Conservation (phyloP, 768 basidiomycete genomes). For the Sistotremastrum niveocremeum region DNA sequence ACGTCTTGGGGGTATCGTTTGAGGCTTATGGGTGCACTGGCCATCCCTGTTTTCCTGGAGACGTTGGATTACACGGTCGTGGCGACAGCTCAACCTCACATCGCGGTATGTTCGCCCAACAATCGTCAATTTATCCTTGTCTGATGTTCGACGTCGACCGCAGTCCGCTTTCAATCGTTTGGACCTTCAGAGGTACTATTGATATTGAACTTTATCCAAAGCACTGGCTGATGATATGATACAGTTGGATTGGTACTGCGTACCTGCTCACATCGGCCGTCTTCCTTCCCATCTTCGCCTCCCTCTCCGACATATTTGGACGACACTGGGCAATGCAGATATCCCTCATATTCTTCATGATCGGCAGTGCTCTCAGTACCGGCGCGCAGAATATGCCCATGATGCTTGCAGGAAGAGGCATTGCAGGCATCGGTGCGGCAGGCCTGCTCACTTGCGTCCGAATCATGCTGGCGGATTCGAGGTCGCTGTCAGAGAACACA, state of each 20-base stretch:
- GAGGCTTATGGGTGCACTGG: slow-evolving; percentile 14
- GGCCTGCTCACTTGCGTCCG: slow-evolving; percentile 29
- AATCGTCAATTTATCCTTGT: neutral
- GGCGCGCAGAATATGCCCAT: slow-evolving; percentile 32
- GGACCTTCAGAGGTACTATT: slow-evolving; percentile 19
- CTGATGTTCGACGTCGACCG: neutral
- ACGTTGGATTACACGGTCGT: slow-evolving; percentile 30
- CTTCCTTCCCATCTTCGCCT: slow-evolving; percentile 38
- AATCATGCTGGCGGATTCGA: slow-evolving; percentile 30
- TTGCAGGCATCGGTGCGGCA: slow-evolving; percentile 35
- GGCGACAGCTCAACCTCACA: slow-evolving; percentile 37
- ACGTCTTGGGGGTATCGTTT: too few relatives aligned
- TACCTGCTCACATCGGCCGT: slow-evolving; percentile 39
- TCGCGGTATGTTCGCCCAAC: slow-evolving; percentile 25
- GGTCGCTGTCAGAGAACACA: slow-evolving; percentile 28
- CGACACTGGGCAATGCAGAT: slow-evolving; percentile 34
- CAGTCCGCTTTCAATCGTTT: slow-evolving; percentile 22
- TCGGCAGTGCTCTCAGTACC: slow-evolving; percentile 34
- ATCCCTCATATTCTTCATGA: slow-evolving; percentile 29
- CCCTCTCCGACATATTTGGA: slow-evolving; percentile 37
- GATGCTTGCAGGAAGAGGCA: slow-evolving; percentile 32
- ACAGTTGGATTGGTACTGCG: slow-evolving; percentile 35
- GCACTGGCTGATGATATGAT: neutral
- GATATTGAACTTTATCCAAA: neutral
- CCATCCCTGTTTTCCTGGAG: slow-evolving; percentile 30